Evolutionary conservation across 1,139 yeast species (phyloP).

Genomic region (Taiozyma sp.): DNA sequence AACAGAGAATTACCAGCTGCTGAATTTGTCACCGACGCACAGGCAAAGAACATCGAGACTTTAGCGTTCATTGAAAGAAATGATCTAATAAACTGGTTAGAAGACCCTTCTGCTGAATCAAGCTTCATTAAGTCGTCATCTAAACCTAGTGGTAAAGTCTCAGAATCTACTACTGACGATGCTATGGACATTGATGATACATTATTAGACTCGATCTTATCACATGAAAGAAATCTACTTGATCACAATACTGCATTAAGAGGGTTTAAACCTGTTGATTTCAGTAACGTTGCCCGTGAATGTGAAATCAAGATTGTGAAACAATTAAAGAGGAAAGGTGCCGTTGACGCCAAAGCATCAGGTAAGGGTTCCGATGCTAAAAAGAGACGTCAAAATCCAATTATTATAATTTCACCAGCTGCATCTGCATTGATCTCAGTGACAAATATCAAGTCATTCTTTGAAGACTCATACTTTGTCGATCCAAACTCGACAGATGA

Average conservation of each 20-base stretch:
- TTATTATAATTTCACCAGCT: constrained; percentile 87
- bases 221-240: constrained; percentile 59
- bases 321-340: constrained; percentile 42
- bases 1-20: constrained; percentile 72
- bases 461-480: constrained; percentile 69
- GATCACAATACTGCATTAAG: constrained; percentile 80
- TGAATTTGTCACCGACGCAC: constrained; percentile 75
- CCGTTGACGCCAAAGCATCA: constrained; percentile 15
- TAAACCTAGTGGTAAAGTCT: constrained; percentile 6
- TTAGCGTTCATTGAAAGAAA: constrained; percentile 83
- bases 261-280: constrained; percentile 72
- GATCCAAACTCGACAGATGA: constrained; percentile 38
- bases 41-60: constrained; percentile 56
- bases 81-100: constrained; percentile 76
- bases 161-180: constrained; percentile 1
- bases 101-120: constrained; percentile 57
- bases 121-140: constrained; percentile 35
- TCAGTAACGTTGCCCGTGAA: constrained; percentile 67
- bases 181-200: constrained; percentile 39
- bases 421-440: constrained; percentile 85
- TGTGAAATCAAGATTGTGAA: constrained; percentile 58
- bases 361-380: constrained; percentile 12
- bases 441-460: constrained; percentile 73
- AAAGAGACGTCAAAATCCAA: constrained; percentile 61
- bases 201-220: constrained; percentile 45